Conservation (phyloP, 2,329 filamentous ascomycete species). For the Aspergillus ochraceus region DNA sequence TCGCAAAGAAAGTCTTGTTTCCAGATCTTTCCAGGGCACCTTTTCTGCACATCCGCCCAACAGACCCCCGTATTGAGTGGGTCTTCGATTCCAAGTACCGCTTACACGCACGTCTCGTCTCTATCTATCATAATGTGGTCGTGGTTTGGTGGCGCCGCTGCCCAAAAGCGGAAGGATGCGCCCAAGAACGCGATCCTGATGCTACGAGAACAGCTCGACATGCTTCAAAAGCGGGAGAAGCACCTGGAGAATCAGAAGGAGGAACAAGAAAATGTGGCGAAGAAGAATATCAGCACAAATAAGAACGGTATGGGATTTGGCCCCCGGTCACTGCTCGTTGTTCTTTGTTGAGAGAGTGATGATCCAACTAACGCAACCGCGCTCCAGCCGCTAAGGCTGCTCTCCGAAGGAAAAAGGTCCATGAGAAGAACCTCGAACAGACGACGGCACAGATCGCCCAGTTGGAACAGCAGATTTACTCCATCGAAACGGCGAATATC, state of each 20-base stretch:
- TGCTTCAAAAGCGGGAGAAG: slow-evolving; percentile 95
- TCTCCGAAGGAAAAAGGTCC: slow-evolving; percentile 88
- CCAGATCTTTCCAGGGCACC: neutral
- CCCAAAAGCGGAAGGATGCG: slow-evolving; percentile 85
- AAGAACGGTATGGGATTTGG: slow-evolving; percentile 71
- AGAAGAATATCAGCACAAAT: slow-evolving; percentile 85
- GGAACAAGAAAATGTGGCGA: slow-evolving; percentile 83
- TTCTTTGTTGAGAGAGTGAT: neutral
- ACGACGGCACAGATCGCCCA: slow-evolving; percentile 87
- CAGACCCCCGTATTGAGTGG: neutral
- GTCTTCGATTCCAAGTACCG: neutral
- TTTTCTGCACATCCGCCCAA: neutral
- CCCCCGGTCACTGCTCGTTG: neutral
- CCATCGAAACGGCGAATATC: slow-evolving; percentile 97
- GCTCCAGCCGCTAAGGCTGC: slow-evolving; percentile 80
- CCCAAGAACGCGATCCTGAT: slow-evolving; percentile 95
- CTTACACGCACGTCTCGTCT: neutral
- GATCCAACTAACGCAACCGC: slow-evolving; percentile 4
- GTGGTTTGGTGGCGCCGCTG: slow-evolving; percentile 85
- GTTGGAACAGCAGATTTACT: slow-evolving; percentile 91
- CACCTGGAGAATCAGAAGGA: slow-evolving; percentile 90
- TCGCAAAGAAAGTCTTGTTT: neutral
- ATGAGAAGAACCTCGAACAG: slow-evolving; percentile 89
- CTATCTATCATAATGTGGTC: slow-evolving; percentile 61
- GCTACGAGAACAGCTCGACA: slow-evolving; percentile 85